phyloP scores from a whole-genome alignment of 2,329 filamentous ascomycete genomes.

The Colletotrichum phormii region DNA sequence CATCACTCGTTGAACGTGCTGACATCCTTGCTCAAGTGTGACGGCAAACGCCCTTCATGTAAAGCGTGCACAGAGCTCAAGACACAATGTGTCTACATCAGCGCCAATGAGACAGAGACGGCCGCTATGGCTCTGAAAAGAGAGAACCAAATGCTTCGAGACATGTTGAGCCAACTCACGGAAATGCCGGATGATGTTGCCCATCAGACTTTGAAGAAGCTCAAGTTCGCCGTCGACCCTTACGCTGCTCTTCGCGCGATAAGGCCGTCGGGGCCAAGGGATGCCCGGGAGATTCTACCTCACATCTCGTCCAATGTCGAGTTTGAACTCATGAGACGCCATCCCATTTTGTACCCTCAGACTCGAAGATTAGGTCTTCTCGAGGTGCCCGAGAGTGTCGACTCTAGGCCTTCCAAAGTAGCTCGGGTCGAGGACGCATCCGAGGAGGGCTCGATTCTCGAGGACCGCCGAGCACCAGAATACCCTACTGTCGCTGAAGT shows the following conservation, averaged over 20 bases:
- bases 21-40: conserved; percentile 30
- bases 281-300: conserved; percentile 18
- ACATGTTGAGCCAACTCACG: conserved; percentile 40
- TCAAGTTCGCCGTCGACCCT: conserved; percentile 40
- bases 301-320: conserved; percentile 28
- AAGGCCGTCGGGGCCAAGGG: conserved; percentile 12
- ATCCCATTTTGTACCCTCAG: conserved; percentile 29
- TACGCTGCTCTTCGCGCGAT: conserved; percentile 25
- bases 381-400: background rate
- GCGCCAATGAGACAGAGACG: conserved; percentile 35
- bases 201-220: conserved; percentile 33
- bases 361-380: background rate
- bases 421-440: conserved; percentile 7
- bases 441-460: background rate
- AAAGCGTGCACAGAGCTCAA: conserved; percentile 35
- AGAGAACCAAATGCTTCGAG: conserved; percentile 39
- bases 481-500: background rate
- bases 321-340: conserved; percentile 27
- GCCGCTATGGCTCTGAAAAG: conserved; percentile 32
- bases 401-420: conserved; percentile 21
- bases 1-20: conserved; percentile 1
- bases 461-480: background rate
- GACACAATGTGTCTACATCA: conserved; percentile 37
- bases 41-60: conserved; percentile 38
- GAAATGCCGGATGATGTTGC: conserved; percentile 38